These are phyloP conservation scores for Pestalotiopsis fici DNA, from an alignment of 2,329 filamentous ascomycete genomes.

Conservation along the genomic window DNA sequence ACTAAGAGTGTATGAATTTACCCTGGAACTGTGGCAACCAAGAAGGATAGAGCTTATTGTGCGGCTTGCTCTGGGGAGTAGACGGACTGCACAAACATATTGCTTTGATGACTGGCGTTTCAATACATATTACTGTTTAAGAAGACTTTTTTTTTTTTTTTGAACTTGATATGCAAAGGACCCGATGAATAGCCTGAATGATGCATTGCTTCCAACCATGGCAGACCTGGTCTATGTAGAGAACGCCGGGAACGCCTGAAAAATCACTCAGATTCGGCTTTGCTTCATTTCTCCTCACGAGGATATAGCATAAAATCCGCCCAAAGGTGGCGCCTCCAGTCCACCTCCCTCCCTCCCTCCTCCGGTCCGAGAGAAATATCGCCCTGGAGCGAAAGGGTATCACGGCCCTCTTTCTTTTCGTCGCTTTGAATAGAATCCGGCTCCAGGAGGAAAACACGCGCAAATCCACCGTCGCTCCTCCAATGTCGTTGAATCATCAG, in stretches of 20 bases:
- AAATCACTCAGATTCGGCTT: neutral
- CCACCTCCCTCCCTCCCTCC: neutral
- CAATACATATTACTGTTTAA: neutral
- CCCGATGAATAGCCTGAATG: neutral
- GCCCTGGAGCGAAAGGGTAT: too few relatives aligned
- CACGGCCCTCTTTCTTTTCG: too few relatives aligned
- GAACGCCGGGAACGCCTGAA: slow-evolving; percentile 1
- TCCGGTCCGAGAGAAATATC: too few relatives aligned
- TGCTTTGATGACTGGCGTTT: neutral
- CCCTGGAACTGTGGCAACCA: neutral
- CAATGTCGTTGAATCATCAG: neutral
- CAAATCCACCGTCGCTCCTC: neutral
- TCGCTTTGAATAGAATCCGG: too few relatives aligned
- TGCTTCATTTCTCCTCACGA: too few relatives aligned
- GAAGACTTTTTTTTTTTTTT: neutral
- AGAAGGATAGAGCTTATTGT: neutral
- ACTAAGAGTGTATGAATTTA: neutral
- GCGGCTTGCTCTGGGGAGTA: neutral
- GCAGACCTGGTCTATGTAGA: neutral
- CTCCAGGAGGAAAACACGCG: too few relatives aligned
- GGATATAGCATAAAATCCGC: neutral
- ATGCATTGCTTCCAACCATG: neutral
- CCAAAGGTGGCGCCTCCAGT: neutral
- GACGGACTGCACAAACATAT: neutral
- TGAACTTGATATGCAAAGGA: neutral